Percentiles rank a stretch among this genome's conserved stretches.
Conservation (phyloP, 441 rosid genomes). For the Manihot esculenta region DNA sequence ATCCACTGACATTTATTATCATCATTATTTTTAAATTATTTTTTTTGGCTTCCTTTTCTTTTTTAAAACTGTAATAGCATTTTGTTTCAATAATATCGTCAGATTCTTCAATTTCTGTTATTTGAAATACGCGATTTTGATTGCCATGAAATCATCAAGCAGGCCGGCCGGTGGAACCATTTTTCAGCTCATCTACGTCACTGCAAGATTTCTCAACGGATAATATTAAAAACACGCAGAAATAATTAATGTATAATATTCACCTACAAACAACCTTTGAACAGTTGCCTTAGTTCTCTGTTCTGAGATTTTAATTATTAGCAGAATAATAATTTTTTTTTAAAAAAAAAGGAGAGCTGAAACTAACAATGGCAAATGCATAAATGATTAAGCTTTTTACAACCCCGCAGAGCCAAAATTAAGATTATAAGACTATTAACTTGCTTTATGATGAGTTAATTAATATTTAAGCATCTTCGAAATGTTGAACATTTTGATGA, state of each 20-base stretch:
- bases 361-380: background rate
- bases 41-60: background rate
- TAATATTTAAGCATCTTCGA: constrained; percentile 31
- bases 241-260: constrained; percentile 11
- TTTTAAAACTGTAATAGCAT: too few relatives aligned
- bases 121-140: constrained; percentile 27
- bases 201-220: background rate
- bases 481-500: constrained; percentile 27
- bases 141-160: constrained; percentile 22
- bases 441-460: too few relatives aligned
- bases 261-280: constrained; percentile 14
- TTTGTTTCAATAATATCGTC: constrained; percentile 21
- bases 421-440: too few relatives aligned
- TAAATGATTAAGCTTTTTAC: background rate
- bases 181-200: constrained; percentile 11
- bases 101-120: constrained; percentile 20
- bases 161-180: constrained; percentile 11
- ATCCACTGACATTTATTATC: background rate
- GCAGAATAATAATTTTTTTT: too few relatives aligned
- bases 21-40: constrained; percentile 1
- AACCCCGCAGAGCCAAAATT: background rate
- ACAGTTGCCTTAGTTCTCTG: constrained; percentile 11
- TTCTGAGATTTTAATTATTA: constrained; percentile 21
- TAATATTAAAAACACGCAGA: background rate
- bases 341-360: too few relatives aligned